A percentile compares a stretch with the other conserved stretches of the same genome.
Conservation (phyloP, 768 basidiomycete genomes). For the Antrodiella citrinella region DNA sequence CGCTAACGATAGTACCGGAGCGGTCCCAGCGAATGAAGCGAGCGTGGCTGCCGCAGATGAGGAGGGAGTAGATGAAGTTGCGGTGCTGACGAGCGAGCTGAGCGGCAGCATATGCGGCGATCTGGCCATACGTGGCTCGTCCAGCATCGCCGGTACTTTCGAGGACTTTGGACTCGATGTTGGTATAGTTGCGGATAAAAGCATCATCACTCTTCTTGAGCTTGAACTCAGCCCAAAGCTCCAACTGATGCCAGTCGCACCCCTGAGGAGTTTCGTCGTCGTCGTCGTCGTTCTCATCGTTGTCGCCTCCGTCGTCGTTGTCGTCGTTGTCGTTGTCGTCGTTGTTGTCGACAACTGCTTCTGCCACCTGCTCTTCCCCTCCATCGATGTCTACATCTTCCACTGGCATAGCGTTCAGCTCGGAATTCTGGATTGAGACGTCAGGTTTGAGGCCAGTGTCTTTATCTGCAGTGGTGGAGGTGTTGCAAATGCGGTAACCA, state of each 20-base stretch:
- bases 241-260: background rate
- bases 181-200: background rate
- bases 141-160: background rate
- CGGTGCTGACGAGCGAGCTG: slow-evolving; percentile 1
- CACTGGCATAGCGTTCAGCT: too few relatives aligned
- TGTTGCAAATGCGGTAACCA: background rate
- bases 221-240: background rate
- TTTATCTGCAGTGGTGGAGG: background rate
- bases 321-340: too few relatives aligned
- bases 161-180: background rate
- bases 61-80: slow-evolving; percentile 1
- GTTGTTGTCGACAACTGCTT: too few relatives aligned
- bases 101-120: background rate
- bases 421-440: background rate
- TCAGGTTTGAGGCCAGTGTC: background rate
- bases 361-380: too few relatives aligned
- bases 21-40: slow-evolving; percentile 6
- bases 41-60: background rate
- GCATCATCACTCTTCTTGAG: background rate
- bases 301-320: too few relatives aligned
- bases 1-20: slow-evolving; percentile 1
- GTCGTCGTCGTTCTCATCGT: too few relatives aligned
- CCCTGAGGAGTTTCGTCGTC: background rate
- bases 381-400: too few relatives aligned
- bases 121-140: background rate